These are phyloP conservation scores for Lepiota subincarnata DNA, from an alignment of 768 basidiomycete genomes.

Conservation along the genomic window DNA sequence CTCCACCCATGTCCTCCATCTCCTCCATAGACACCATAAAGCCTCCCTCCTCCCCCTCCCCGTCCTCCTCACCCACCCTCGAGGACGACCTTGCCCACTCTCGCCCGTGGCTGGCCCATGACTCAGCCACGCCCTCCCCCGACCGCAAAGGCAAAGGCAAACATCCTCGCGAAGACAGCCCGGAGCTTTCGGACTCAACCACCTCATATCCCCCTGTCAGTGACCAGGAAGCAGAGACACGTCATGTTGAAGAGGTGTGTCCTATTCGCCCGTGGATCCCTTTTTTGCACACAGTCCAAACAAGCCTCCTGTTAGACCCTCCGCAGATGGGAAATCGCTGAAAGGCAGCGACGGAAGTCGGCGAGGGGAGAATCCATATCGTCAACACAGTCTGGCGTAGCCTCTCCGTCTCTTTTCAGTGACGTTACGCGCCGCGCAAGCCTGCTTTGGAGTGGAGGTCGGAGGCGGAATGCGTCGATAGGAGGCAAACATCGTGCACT, in stretches of 20 bases:
- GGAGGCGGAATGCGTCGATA: constrained; percentile 25
- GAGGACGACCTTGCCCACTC: constrained; percentile 42
- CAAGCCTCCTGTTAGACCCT: constrained; percentile 54
- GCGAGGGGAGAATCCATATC: constrained; percentile 49
- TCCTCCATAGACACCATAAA: constrained; percentile 13
- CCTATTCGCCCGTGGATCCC: background rate
- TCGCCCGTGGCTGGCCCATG: constrained; percentile 19
- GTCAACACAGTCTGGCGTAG: constrained; percentile 15
- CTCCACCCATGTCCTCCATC: constrained; percentile 10
- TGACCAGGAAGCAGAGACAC: constrained; percentile 65
- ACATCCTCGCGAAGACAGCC: constrained; percentile 21
- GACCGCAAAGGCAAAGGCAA: constrained; percentile 23
- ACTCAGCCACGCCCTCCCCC: constrained; percentile 14
- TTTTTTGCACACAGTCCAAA: constrained; percentile 10
- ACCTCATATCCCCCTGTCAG: constrained; percentile 60
- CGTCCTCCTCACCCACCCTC: constrained; percentile 28
- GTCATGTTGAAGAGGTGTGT: constrained; percentile 66
- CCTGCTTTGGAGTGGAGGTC: constrained; percentile 46
- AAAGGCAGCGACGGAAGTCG: constrained; percentile 70
- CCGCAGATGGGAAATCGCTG: constrained; percentile 72
- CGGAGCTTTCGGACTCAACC: constrained; percentile 13
- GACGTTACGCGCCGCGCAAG: constrained; percentile 59
- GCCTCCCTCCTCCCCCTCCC: constrained; percentile 30
- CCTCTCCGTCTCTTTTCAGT: constrained; percentile 45
- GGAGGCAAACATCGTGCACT: constrained; percentile 41